These are phyloP conservation scores for Neurospora sp. DNA, from an alignment of 495 filamentous ascomycete species.

Conservation along the genomic window DNA sequence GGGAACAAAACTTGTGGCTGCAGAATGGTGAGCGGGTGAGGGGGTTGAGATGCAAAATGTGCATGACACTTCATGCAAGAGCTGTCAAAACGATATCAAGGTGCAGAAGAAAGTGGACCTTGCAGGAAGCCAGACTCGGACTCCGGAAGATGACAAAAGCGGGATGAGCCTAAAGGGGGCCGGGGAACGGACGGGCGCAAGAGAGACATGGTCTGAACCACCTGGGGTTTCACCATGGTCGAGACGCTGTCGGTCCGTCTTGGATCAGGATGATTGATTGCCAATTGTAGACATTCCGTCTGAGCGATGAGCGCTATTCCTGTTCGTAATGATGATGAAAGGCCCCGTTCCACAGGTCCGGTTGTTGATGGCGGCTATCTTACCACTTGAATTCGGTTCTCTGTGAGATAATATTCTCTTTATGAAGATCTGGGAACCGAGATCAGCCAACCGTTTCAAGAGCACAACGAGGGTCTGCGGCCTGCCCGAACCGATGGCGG, in stretches of 20 bases:
- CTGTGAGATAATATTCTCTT: background rate
- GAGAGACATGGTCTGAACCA: background rate
- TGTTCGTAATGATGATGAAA: background rate
- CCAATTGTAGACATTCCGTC: background rate
- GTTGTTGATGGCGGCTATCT: background rate
- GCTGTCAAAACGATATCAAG: constrained; percentile 11
- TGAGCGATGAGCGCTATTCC: background rate
- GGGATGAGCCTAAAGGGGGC: constrained; percentile 21
- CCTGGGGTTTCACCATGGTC: background rate
- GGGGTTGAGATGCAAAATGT: background rate
- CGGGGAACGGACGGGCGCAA: constrained; percentile 1
- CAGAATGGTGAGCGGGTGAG: background rate
- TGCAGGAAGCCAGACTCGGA: constrained; percentile 2
- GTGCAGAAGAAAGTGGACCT: constrained; percentile 7
- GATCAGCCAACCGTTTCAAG: background rate
- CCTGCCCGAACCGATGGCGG: background rate
- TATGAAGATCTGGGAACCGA: background rate
- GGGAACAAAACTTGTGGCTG: background rate
- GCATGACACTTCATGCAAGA: constrained; percentile 3
- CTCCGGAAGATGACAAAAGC: constrained; percentile 12
- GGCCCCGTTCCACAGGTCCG: background rate
- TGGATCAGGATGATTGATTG: background rate
- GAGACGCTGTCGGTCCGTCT: background rate
- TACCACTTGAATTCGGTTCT: background rate
- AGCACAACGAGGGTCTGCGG: background rate